phyloP scores from a whole-genome alignment of 371 early-diverging fungal genomes.

The Mortierella sp. region DNA sequence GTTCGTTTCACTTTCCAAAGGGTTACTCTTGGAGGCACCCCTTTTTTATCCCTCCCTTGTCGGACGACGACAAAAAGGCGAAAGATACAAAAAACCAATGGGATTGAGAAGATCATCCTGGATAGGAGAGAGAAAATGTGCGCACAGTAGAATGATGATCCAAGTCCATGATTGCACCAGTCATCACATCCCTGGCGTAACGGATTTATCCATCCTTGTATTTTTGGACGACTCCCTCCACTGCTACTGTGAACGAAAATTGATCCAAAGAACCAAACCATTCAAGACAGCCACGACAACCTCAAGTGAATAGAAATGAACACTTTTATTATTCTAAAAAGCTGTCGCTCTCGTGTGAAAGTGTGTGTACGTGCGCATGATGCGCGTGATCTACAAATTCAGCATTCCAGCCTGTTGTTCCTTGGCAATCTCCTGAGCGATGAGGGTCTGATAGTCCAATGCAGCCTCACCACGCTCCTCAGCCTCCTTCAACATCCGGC shows the following conservation, averaged over 20 bases:
- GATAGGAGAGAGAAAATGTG: too few species aligned
- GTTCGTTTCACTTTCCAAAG: background rate
- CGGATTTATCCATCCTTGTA: background rate
- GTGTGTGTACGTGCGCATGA: background rate
- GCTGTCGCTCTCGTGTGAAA: background rate
- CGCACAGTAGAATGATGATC: background rate
- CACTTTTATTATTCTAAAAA: background rate
- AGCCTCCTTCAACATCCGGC: slow-evolving; percentile 41
- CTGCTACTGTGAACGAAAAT: background rate
- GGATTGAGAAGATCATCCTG: too few species aligned
- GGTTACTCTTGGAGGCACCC: background rate
- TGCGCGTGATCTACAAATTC: background rate
- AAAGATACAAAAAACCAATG: background rate
- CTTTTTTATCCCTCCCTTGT: background rate
- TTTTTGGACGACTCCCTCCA: background rate
- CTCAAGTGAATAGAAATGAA: background rate
- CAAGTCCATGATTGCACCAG: background rate
- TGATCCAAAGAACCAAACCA: background rate
- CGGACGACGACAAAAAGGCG: background rate
- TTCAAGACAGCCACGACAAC: too few species aligned
- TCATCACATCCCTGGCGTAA: background rate
- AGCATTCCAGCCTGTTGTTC: slow-evolving; percentile 29
- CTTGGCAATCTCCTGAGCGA: slow-evolving; percentile 49
- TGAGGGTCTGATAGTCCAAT: slow-evolving; percentile 27
- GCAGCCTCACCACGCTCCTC: slow-evolving; percentile 28